These are phyloP conservation scores for Emergomyces pasteurianus DNA, from an alignment of 2,329 filamentous ascomycete species.

Conservation along the genomic window DNA sequence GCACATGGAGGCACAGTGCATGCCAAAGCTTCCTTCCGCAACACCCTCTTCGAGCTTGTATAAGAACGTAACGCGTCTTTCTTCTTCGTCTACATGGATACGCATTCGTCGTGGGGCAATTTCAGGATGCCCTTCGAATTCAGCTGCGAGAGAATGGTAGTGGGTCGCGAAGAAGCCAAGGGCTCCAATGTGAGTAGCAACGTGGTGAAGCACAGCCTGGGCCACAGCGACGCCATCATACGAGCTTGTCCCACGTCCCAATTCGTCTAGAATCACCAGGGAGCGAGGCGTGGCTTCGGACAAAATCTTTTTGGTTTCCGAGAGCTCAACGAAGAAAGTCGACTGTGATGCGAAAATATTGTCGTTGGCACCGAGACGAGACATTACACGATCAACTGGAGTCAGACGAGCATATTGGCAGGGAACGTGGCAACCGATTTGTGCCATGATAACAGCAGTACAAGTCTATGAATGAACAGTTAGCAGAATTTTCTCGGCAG, in stretches of 20 bases:
- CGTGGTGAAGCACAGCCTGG: slow-evolving; percentile 91
- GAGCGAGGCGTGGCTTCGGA: slow-evolving; percentile 87
- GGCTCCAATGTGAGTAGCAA: slow-evolving; percentile 85
- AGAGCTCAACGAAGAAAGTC: slow-evolving; percentile 95
- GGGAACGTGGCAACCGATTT: slow-evolving; percentile 87
- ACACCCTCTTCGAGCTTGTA: slow-evolving; percentile 91
- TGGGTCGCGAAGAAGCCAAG: slow-evolving; percentile 96
- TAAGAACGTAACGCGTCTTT: slow-evolving; percentile 84
- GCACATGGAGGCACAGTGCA: slow-evolving; percentile 98
- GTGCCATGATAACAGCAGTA: slow-evolving; percentile 91
- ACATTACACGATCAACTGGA: slow-evolving; percentile 96
- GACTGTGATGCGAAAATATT: slow-evolving; percentile 98
- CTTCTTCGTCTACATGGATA: slow-evolving; percentile 77
- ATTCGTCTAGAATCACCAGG: slow-evolving; percentile 90
- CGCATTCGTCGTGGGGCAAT: slow-evolving; percentile 81
- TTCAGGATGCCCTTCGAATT: slow-evolving; percentile 83
- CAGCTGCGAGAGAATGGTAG: slow-evolving; percentile 84
- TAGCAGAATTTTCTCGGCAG: neutral
- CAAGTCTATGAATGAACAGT: slow-evolving; percentile 52
- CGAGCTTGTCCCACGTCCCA: slow-evolving; percentile 85
- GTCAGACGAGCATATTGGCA: slow-evolving; percentile 72
- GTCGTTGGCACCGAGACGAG: slow-evolving; percentile 89
- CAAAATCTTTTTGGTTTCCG: slow-evolving; percentile 96
- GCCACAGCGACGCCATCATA: slow-evolving; percentile 96
- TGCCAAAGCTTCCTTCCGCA: slow-evolving; percentile 92